A percentile compares a stretch with the other conserved stretches of the same genome.
Evolutionary conservation across 345 rosid genomes (phyloP).

Genomic region (Aurinia saxatilis): DNA sequence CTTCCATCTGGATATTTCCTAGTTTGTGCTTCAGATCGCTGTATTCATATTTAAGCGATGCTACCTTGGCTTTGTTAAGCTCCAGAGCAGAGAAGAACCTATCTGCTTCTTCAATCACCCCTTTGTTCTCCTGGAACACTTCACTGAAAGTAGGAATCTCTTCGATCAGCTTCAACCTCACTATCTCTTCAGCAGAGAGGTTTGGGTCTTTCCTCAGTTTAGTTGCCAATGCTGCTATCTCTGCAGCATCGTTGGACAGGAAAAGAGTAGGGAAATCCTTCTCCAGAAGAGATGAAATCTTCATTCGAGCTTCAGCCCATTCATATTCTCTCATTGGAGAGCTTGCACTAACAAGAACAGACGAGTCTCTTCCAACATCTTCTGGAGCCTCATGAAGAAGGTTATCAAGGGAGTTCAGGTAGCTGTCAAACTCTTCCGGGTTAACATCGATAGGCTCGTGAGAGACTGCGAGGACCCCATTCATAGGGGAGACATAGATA

Average conservation of each 20-base stretch:
- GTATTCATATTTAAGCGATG: conserved; percentile 49
- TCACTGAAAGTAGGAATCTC: conserved; percentile 55
- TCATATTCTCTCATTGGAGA: conserved; percentile 38
- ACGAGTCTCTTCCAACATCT: conserved; percentile 15
- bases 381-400: conserved; percentile 44
- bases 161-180: conserved; percentile 57
- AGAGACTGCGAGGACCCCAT: conserved; percentile 21
- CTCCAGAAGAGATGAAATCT: conserved; percentile 46
- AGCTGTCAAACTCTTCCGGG: conserved; percentile 59
- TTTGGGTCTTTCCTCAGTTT: conserved; percentile 49
- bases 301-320: conserved; percentile 46
- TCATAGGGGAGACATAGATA: conserved; percentile 31
- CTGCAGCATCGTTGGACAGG: conserved; percentile 33
- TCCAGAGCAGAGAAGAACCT: conserved; percentile 41
- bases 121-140: conserved; percentile 50
- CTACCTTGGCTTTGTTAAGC: conserved; percentile 48
- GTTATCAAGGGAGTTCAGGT: conserved; percentile 56
- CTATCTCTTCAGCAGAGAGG: conserved; percentile 53
- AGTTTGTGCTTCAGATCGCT: conserved; percentile 45
- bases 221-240: conserved; percentile 46
- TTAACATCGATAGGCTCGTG: conserved; percentile 26
- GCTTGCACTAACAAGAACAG: not conserved
- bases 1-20: conserved; percentile 39
- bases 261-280: conserved; percentile 49
- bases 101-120: conserved; percentile 39